Evolutionary conservation across 306 rosid species (phyloP).

Genomic region (Alnus glutinosa): DNA sequence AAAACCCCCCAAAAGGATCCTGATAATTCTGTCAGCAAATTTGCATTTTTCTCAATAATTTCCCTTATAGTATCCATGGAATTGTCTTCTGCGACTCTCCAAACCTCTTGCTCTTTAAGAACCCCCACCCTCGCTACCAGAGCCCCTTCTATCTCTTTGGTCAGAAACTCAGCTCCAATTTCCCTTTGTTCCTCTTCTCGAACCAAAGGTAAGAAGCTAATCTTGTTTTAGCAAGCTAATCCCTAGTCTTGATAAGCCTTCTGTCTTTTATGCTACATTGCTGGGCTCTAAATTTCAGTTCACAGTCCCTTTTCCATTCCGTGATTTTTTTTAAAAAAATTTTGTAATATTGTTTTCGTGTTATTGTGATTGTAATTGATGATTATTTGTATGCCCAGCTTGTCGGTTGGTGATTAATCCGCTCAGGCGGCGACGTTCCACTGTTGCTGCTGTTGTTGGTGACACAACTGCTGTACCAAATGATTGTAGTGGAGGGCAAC

Average conservation of each 20-base stretch:
- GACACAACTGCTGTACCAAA: conserved; percentile 29
- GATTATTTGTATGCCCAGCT: conserved; percentile 37
- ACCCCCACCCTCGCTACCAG: conserved; percentile 28
- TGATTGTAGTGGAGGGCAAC: conserved; percentile 29
- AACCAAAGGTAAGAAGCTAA: conserved; percentile 38
- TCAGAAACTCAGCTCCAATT: conserved; percentile 24
- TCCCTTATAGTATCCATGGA: conserved; percentile 20
- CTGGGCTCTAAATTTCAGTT: not conserved
- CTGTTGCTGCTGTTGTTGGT: conserved; percentile 41
- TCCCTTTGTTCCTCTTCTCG: conserved; percentile 18
- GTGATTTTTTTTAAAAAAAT: too few species aligned
- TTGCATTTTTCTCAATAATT: not conserved
- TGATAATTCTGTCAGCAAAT: not conserved
- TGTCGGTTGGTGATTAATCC: conserved; percentile 29
- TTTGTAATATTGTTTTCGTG: not conserved
- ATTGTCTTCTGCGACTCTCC: conserved; percentile 37
- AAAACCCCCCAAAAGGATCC: not conserved
- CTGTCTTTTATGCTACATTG: not conserved
- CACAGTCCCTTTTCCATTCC: not conserved
- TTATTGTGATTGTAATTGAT: not conserved
- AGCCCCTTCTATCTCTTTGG: conserved; percentile 1
- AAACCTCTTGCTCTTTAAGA: conserved; percentile 26
- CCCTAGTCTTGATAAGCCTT: not conserved
- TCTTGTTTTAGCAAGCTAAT: too few species aligned
- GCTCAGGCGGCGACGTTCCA: conserved; percentile 26